These are phyloP conservation scores for Kluyveromyces nonfermentans DNA, from an alignment of 805 yeast genomes.

Conservation along the genomic window DNA sequence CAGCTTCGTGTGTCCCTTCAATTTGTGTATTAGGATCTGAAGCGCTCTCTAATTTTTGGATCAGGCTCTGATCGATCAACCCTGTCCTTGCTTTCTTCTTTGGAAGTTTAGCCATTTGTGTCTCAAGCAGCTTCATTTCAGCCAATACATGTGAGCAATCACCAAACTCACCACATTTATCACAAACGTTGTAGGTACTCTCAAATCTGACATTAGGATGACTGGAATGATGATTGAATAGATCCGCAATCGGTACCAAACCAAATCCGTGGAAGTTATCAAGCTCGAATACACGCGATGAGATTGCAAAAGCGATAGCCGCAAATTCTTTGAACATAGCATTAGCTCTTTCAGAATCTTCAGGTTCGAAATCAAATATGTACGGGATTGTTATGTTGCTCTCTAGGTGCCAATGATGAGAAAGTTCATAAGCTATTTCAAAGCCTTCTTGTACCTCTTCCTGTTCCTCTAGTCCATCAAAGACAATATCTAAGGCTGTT, in stretches of 20 bases:
- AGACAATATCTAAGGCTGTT: constrained; percentile 53
- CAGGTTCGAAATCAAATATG: constrained; percentile 21
- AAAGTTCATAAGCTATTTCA: constrained; percentile 30
- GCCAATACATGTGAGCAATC: constrained; percentile 33
- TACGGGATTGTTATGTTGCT: constrained; percentile 23
- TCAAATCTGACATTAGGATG: constrained; percentile 63
- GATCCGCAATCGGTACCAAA: constrained; percentile 84
- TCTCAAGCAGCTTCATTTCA: constrained; percentile 10
- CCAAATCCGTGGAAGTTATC: constrained; percentile 69
- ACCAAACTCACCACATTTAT: constrained; percentile 37
- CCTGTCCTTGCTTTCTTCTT: background rate
- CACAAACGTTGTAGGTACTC: constrained; percentile 43
- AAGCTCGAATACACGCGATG: constrained; percentile 73
- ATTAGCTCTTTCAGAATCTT: constrained; percentile 16
- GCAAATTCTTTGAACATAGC: constrained; percentile 41
- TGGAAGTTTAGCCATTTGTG: constrained; percentile 12
- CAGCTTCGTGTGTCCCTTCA: constrained; percentile 10
- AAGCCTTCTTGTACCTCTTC: constrained; percentile 34
- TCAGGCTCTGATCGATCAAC: constrained; percentile 22
- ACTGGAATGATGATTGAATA: constrained; percentile 63
- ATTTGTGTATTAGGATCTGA: constrained; percentile 3
- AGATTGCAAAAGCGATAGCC: constrained; percentile 47
- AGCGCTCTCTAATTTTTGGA: constrained; percentile 23
- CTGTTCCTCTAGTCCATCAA: constrained; percentile 27
- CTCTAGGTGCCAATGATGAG: constrained; percentile 27